phyloP scores from a whole-genome alignment of 495 filamentous ascomycete genomes.

The Pyrenula massariospora region DNA sequence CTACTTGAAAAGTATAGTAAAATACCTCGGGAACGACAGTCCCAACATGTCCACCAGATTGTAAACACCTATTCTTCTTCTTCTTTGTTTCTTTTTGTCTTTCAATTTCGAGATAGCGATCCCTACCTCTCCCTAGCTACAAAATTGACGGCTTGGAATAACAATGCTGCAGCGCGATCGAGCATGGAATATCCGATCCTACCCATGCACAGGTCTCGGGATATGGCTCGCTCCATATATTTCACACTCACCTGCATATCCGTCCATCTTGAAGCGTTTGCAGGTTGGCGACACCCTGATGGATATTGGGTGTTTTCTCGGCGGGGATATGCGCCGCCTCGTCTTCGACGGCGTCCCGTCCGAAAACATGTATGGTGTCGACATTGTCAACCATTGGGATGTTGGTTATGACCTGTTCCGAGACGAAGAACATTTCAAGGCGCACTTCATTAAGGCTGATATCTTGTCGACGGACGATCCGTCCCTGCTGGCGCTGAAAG shows the following conservation, averaged over 20 bases:
- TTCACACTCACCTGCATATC: slow-evolving; percentile 11
- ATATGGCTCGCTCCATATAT: slow-evolving; percentile 22
- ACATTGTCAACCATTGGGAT: slow-evolving; percentile 14
- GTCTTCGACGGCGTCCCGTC: slow-evolving; percentile 17
- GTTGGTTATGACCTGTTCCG: slow-evolving; percentile 22
- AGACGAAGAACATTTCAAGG: slow-evolving; percentile 12
- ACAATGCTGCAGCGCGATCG: slow-evolving; percentile 5
- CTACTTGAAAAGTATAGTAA: slow-evolving; percentile 15
- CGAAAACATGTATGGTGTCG: slow-evolving; percentile 14
- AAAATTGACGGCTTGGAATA: no score
- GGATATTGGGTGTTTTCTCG: slow-evolving; percentile 27
- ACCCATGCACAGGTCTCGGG: slow-evolving; percentile 24
- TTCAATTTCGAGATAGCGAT: no score
- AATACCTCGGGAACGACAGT: slow-evolving; percentile 9
- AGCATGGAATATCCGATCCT: slow-evolving; percentile 13
- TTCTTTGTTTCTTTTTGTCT: background rate
- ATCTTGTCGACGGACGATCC: slow-evolving; percentile 6
- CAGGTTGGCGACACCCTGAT: slow-evolving; percentile 11
- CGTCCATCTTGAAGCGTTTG: slow-evolving; percentile 10
- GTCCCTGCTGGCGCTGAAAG: slow-evolving; percentile 16
- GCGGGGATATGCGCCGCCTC: slow-evolving; percentile 20
- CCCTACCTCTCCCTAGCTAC: no score
- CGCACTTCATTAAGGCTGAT: slow-evolving; percentile 12
- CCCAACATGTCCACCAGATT: slow-evolving; percentile 3
- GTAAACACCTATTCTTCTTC: background rate